These are phyloP conservation scores for Tricladium varicosporioides DNA, from an alignment of 2,329 filamentous ascomycete species.

Conservation along the genomic window DNA sequence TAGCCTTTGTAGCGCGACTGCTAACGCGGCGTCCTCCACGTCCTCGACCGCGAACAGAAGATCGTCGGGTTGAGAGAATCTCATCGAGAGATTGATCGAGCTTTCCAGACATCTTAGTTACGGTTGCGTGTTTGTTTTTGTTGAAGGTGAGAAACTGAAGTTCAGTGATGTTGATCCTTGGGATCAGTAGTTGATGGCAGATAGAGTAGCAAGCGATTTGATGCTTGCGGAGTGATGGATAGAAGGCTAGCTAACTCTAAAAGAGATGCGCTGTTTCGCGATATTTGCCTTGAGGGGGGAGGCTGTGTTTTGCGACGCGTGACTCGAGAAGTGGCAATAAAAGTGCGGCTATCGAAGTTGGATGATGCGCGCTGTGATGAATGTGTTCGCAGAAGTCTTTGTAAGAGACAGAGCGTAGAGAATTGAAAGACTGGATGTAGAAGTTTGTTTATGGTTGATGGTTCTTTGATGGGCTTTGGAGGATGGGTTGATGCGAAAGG, in stretches of 20 bases:
- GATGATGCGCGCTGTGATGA: slow-evolving; percentile 23
- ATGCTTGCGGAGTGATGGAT: slow-evolving; percentile 22
- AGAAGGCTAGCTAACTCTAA: slow-evolving; percentile 30
- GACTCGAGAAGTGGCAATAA: slow-evolving; percentile 27
- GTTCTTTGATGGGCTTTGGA: slow-evolving; percentile 4
- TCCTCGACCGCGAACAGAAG: slow-evolving; percentile 21
- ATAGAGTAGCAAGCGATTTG: slow-evolving; percentile 25
- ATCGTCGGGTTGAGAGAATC: slow-evolving; percentile 72
- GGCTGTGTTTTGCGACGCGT: slow-evolving; percentile 25
- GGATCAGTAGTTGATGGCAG: slow-evolving; percentile 31
- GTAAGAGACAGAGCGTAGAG: slow-evolving; percentile 15
- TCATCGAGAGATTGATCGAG: slow-evolving; percentile 97
- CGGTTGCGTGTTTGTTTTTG: slow-evolving; percentile 20
- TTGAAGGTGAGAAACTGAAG: slow-evolving; percentile 20
- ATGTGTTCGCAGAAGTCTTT: slow-evolving; percentile 4
- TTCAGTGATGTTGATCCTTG: slow-evolving; percentile 28
- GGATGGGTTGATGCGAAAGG: slow-evolving; percentile 1
- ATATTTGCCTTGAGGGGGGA: slow-evolving; percentile 21
- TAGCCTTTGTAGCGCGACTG: slow-evolving; percentile 37
- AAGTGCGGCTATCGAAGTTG: slow-evolving; percentile 28
- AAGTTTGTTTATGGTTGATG: slow-evolving; percentile 8
- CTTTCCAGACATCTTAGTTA: slow-evolving; percentile 79
- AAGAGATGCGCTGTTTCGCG: slow-evolving; percentile 25
- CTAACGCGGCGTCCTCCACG: slow-evolving; percentile 48
- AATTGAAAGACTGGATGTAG: slow-evolving; percentile 20